A percentile compares a stretch with the other conserved stretches of the same genome.
phyloP scores from a whole-genome alignment of 371 early-diverging fungal species.

The Vairimorpha apis region DNA sequence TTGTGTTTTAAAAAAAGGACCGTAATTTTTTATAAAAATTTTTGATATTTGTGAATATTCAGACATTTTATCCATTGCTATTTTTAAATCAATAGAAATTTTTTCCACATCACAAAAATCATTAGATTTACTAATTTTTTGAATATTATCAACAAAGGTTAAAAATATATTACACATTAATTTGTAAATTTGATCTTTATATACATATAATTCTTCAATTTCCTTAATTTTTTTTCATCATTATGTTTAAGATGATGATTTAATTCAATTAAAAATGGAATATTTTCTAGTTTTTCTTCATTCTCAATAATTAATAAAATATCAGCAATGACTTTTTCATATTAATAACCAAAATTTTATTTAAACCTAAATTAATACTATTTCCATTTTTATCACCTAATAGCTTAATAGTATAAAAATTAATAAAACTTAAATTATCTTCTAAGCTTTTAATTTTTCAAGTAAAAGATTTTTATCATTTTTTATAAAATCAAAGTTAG shows the following conservation, averaged over 20 bases:
- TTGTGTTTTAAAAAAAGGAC: conserved; percentile 33
- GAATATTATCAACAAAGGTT: conserved; percentile 24
- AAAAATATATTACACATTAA: conserved; percentile 43
- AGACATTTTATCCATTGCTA: conserved; percentile 22
- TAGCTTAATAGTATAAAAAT: conserved; percentile 22
- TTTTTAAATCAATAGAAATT: conserved; percentile 3
- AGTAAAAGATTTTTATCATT: conserved; percentile 10
- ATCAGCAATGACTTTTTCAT: conserved; percentile 33
- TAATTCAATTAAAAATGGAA: conserved; percentile 31
- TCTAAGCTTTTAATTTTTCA: conserved; percentile 13
- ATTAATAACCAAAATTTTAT: conserved; percentile 36
- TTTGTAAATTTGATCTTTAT: conserved; percentile 46
- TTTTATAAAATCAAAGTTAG: conserved; percentile 26
- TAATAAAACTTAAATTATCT: conserved; percentile 11
- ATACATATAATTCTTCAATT: conserved; percentile 43
- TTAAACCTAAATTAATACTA: conserved; percentile 39
- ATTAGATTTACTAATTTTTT: conserved; percentile 21
- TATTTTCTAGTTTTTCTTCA: conserved; percentile 15
- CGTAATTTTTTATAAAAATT: conserved; percentile 35
- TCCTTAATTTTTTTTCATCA: conserved; percentile 25
- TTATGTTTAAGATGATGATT: conserved; percentile 23
- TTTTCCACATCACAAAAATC: conserved; percentile 24
- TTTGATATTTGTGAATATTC: conserved; percentile 16
- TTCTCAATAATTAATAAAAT: conserved; percentile 44
- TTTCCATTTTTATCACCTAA: conserved; percentile 32